Evolutionary conservation across 2,329 filamentous ascomycete species (phyloP), one percentile per base, ranked within the genome.

Genomic region (Aaosphaeria pasadenensis): DNA sequence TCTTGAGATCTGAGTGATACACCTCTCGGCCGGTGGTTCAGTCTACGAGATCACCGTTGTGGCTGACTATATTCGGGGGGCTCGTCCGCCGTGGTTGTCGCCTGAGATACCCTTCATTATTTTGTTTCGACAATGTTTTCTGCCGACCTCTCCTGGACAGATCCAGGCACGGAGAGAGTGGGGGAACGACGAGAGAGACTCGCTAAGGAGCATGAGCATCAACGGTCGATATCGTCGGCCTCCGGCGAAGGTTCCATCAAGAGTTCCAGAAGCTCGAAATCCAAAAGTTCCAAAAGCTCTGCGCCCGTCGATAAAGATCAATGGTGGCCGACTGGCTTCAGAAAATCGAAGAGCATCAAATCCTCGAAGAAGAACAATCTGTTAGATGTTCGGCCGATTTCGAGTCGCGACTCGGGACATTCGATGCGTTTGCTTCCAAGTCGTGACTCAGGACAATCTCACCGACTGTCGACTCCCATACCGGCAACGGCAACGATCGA

Each of bases 91-190:
- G 42, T 47, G 44, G 46, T 28, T 40, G 7, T 40, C 11, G 39
- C 39, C 13, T 41, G 11, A 11, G 17, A 41, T 41, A 11, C 24
- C 24, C 39, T 24, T 32, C 30, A 17, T 9, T 11, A 30, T 11
- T 30, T 9, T 30, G 28, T 11, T 29, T 11, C 47, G 40, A 62
- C 30, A 32, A 72, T 72, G 70, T 72, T 72, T 46, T 50, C 65
- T 42, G 67, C 69, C 43, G 70, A 72, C 53, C 53, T 72, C 24
- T 66, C 67, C 17, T 71, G 70, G 70, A 58, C 51, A 5, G 61
- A 66, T 44, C 54, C 58, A 29, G 54, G 51, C 35, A 57, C 57
- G n/a, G 69, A 71, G 52, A 69, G 59, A 40, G 64, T 72, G 38
- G 70, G 70, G n/a, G 54, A 69, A 49, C 62, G 67, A 7, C 61